Evolutionary conservation across 2,329 filamentous ascomycete species (phyloP).

Genomic region (Alternaria gansuensis): DNA sequence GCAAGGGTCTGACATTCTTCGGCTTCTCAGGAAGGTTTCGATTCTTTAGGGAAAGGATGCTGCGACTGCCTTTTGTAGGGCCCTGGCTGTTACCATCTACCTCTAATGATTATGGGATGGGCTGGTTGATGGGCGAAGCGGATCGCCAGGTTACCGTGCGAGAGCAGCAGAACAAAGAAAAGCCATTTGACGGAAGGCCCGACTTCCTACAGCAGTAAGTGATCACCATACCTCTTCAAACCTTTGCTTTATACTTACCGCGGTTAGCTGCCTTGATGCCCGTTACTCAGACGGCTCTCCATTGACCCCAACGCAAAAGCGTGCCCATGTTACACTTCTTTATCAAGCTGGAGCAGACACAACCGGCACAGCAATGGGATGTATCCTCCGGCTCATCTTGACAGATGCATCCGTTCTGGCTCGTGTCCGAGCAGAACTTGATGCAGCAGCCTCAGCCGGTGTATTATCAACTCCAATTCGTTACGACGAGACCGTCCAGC

Average conservation of each 20-base stretch:
- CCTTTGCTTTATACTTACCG: slow-evolving; percentile 6
- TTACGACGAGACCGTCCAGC: slow-evolving; percentile 44
- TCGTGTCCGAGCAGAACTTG: slow-evolving; percentile 37
- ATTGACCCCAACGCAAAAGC: slow-evolving; percentile 45
- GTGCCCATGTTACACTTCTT: slow-evolving; percentile 51
- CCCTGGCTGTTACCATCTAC: slow-evolving; percentile 45
- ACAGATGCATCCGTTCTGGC: slow-evolving; percentile 26
- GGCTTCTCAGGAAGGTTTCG: slow-evolving; percentile 50
- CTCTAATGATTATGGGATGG: slow-evolving; percentile 47
- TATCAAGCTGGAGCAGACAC: slow-evolving; percentile 53
- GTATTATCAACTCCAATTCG: slow-evolving; percentile 37
- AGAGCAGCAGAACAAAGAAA: slow-evolving; percentile 38
- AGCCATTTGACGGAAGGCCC: slow-evolving; percentile 31
- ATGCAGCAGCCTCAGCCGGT: slow-evolving; percentile 29
- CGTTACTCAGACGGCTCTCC: slow-evolving; percentile 41
- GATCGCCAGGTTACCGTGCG: slow-evolving; percentile 45
- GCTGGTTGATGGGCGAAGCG: slow-evolving; percentile 53
- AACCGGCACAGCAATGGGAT: slow-evolving; percentile 48
- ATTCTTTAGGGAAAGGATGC: slow-evolving; percentile 48
- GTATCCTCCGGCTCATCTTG: slow-evolving; percentile 43
- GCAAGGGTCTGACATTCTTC: slow-evolving; percentile 52
- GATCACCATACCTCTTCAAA: no score
- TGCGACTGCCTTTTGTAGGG: slow-evolving; percentile 38
- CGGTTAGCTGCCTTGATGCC: slow-evolving; percentile 46
- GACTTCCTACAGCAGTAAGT: slow-evolving; percentile 51